phyloP scores from a whole-genome alignment of 176 grass and related monocot genomes.

The Avena sativa region DNA sequence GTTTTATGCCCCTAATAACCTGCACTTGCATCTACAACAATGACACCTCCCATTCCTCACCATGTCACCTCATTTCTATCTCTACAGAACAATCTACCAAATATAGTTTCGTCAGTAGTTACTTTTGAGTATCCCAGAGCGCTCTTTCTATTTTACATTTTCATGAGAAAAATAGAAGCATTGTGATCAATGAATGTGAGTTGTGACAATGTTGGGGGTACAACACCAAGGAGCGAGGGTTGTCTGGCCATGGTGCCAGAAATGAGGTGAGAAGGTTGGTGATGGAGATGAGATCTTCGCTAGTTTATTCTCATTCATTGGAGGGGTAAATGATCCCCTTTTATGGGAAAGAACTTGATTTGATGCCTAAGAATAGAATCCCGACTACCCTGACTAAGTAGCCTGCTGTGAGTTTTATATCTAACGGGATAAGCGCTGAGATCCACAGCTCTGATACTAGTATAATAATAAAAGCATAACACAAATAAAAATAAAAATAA shows the following conservation, averaged over 20 bases:
- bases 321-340: not conserved
- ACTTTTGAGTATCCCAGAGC: not conserved
- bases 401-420: not conserved
- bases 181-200: not conserved
- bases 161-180: constrained; percentile 22
- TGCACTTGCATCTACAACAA: not conserved
- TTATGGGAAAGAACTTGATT: not conserved
- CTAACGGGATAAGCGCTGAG: no score
- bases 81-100: not conserved
- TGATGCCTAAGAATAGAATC: not conserved
- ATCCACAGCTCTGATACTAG: not conserved
- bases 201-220: not conserved
- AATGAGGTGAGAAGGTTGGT: not conserved
- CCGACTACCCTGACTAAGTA: not conserved
- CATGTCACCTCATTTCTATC: not conserved
- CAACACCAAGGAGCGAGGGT: not conserved
- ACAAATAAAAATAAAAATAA: not conserved
- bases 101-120: not conserved
- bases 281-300: not conserved
- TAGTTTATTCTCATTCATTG: not conserved
- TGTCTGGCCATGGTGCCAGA: not conserved
- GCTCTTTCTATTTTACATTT: not conserved
- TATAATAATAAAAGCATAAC: not conserved
- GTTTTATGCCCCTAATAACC: not conserved
- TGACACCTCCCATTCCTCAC: not conserved